Evolutionary conservation across 352 stramenopile genomes (phyloP).

Genomic region (Saprolegnia diclina): DNA sequence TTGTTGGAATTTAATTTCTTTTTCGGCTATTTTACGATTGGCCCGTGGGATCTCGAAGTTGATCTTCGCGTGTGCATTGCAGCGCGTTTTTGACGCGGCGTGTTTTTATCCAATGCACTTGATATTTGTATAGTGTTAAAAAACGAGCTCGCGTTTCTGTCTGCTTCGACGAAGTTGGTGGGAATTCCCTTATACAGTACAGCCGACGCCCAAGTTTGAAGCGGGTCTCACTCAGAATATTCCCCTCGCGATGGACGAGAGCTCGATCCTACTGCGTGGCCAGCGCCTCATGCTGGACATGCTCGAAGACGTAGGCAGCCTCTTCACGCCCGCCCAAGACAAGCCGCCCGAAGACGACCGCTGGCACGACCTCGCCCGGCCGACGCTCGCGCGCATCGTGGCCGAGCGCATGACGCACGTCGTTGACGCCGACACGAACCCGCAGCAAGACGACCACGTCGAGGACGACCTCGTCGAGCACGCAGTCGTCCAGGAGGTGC

Average conservation of each 20-base stretch:
- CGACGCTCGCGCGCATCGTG: slow-evolving; percentile 3
- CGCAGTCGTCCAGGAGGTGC: slow-evolving; percentile 21
- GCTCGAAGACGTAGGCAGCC: slow-evolving; percentile 9
- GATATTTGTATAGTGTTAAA: not conserved
- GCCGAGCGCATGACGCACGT: slow-evolving; percentile 5
- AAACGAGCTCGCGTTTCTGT: not conserved
- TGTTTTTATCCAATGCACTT: not conserved
- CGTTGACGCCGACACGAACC: slow-evolving; percentile 12
- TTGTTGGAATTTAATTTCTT: no score
- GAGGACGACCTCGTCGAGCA: slow-evolving; percentile 13
- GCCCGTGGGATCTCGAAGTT: not conserved
- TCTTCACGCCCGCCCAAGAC: not conserved
- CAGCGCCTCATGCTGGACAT: slow-evolving; percentile 23
- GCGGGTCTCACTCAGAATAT: not conserved
- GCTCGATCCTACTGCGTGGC: slow-evolving; percentile 1
- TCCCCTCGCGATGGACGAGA: slow-evolving; percentile 1
- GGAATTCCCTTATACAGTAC: not conserved
- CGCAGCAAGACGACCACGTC: slow-evolving; percentile 17
- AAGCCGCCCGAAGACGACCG: slow-evolving; percentile 10
- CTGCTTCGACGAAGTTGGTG: not conserved
- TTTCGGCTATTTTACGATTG: no score
- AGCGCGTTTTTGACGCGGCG: not conserved
- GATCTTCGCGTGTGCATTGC: not conserved
- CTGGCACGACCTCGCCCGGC: slow-evolving; percentile 13
- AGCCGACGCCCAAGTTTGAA: not conserved